Evolutionary conservation across 2,329 filamentous ascomycete species (phyloP).

Genomic region (Fusarium odoratissimum): DNA sequence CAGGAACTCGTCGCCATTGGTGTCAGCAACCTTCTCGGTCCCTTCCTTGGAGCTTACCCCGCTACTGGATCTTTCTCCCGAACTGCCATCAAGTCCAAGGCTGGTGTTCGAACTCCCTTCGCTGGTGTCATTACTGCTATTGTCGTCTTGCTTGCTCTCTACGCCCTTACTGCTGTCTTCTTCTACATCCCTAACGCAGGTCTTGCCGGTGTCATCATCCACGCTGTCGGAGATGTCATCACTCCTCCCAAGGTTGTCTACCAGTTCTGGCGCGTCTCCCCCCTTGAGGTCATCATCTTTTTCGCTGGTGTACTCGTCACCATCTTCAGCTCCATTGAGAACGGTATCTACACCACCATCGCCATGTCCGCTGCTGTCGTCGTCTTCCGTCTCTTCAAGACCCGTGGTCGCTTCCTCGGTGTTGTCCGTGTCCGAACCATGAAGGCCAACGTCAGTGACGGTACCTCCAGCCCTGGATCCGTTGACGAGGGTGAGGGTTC

Average conservation of each 20-base stretch:
- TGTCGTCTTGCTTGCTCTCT: slow-evolving; percentile 85
- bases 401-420: slow-evolving; percentile 82
- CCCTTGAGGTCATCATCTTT: slow-evolving; percentile 85
- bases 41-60: slow-evolving; percentile 85
- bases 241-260: slow-evolving; percentile 86
- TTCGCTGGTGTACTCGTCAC: slow-evolving; percentile 86
- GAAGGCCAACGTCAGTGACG: slow-evolving; percentile 77
- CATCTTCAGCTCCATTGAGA: slow-evolving; percentile 83
- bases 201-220: slow-evolving; percentile 87
- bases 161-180: slow-evolving; percentile 85
- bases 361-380: slow-evolving; percentile 75
- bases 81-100: slow-evolving; percentile 95
- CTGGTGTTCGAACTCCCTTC: slow-evolving; percentile 86
- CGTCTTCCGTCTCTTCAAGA: slow-evolving; percentile 82
- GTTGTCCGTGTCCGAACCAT: slow-evolving; percentile 86
- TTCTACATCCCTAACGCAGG: slow-evolving; percentile 86
- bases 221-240: slow-evolving; percentile 88
- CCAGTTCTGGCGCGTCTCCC: slow-evolving; percentile 88
- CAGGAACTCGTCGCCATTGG: slow-evolving; percentile 84
- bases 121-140: slow-evolving; percentile 86
- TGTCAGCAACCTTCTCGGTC: slow-evolving; percentile 78
- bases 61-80: slow-evolving; percentile 91
- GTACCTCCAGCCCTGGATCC: slow-evolving; percentile 43
- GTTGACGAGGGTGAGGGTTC: slow-evolving; percentile 60
- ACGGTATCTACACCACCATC: slow-evolving; percentile 87